These are phyloP conservation scores for Annona squamosa DNA, from an alignment of 164 flowering plant species.

Conservation along the genomic window DNA sequence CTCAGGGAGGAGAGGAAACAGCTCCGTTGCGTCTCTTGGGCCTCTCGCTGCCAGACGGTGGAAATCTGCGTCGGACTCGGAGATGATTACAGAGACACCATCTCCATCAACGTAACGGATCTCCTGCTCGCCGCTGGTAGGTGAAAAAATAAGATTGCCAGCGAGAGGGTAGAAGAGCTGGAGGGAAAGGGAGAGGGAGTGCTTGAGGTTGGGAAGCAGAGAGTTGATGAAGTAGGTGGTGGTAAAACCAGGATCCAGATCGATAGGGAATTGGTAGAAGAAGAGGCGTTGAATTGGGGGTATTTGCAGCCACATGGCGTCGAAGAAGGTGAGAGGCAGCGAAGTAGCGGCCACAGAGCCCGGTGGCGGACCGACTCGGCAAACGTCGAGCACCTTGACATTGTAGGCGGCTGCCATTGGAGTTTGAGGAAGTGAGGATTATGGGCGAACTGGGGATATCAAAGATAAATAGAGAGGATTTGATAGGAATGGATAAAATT, in stretches of 20 bases:
- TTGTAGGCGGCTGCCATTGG: background rate
- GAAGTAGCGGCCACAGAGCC: constrained; percentile 3
- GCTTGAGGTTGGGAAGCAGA: constrained; percentile 24
- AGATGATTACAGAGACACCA: constrained; percentile 15
- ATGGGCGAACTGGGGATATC: background rate
- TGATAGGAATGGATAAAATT: no score
- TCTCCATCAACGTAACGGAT: constrained; percentile 24
- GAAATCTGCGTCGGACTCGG: constrained; percentile 8
- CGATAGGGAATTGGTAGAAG: background rate
- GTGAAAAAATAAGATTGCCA: constrained; percentile 20
- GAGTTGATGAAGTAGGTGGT: constrained; percentile 4
- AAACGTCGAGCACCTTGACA: background rate
- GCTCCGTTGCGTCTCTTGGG: background rate
- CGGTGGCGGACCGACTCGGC: constrained; percentile 3
- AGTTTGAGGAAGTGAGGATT: background rate
- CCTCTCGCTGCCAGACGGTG: background rate
- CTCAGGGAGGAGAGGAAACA: constrained; percentile 5
- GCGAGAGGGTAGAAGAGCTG: constrained; percentile 31
- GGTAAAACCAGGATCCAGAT: background rate
- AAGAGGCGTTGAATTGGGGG: constrained; percentile 10
- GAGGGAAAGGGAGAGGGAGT: constrained; percentile 37
- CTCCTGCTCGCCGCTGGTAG: constrained; percentile 14
- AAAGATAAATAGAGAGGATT: background rate
- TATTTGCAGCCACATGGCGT: background rate
- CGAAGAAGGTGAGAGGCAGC: constrained; percentile 15